Evolutionary conservation across 345 rosid species (phyloP).

Genomic region (Arabidopsis arenosa): DNA sequence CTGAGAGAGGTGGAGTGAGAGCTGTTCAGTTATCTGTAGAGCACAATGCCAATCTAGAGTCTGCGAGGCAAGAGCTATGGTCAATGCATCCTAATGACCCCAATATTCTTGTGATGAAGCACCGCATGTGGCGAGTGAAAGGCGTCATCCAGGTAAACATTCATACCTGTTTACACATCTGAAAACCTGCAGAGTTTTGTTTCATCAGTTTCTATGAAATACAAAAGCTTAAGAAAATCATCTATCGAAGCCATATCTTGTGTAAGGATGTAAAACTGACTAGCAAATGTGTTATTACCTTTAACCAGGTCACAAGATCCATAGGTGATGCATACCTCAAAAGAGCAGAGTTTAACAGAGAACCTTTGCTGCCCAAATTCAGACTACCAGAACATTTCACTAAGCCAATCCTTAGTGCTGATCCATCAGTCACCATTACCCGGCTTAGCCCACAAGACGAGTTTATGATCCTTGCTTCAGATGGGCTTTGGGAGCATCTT

Average conservation of each 20-base stretch:
- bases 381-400: slow-evolving; percentile 59
- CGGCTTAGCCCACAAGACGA: slow-evolving; percentile 64
- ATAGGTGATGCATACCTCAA: slow-evolving; percentile 89
- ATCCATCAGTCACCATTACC: slow-evolving; percentile 65
- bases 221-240: neutral
- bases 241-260: neutral
- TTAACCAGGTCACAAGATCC: slow-evolving; percentile 73
- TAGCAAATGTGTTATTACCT: slow-evolving; percentile 6
- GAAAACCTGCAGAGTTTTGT: slow-evolving; percentile 4
- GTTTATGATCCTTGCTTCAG: slow-evolving; percentile 82
- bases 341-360: slow-evolving; percentile 78
- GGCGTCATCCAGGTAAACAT: slow-evolving; percentile 78
- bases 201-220: neutral
- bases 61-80: slow-evolving; percentile 69
- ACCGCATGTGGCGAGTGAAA: slow-evolving; percentile 81
- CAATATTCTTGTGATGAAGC: slow-evolving; percentile 63
- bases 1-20: slow-evolving; percentile 51
- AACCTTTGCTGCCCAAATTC: slow-evolving; percentile 64
- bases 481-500: slow-evolving; percentile 93
- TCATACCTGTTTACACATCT: slow-evolving; percentile 5
- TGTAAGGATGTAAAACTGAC: slow-evolving; percentile 17
- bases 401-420: slow-evolving; percentile 71
- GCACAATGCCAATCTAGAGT: slow-evolving; percentile 70
- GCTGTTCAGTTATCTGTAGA: slow-evolving; percentile 74
- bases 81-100: slow-evolving; percentile 74